phyloP scores from a whole-genome alignment of 306 rosid species.

The Cucurbita moschata region DNA sequence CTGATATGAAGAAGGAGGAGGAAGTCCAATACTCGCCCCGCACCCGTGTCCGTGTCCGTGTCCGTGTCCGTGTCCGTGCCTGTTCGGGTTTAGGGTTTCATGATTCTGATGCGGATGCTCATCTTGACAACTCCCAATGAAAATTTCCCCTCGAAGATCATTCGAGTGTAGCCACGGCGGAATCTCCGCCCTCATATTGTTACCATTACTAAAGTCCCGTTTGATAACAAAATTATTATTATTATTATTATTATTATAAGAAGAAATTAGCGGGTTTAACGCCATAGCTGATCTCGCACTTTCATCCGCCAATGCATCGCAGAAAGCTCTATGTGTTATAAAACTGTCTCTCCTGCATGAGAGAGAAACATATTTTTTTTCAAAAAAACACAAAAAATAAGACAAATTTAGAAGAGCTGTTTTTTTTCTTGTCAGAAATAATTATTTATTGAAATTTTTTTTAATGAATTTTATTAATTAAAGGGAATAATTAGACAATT shows the following conservation, averaged over 20 bases:
- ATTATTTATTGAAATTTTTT: too few species aligned
- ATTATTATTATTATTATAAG: constrained; percentile 6
- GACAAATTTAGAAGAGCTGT: background rate
- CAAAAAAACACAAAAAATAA: background rate
- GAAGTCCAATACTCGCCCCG: background rate
- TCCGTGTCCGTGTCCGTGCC: too few species aligned
- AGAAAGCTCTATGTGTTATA: constrained; percentile 96
- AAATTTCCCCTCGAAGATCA: constrained; percentile 7
- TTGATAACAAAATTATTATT: constrained; percentile 21
- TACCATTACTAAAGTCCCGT: background rate
- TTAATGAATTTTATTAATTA: too few species aligned
- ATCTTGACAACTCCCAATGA: background rate
- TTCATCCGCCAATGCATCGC: constrained; percentile 92
- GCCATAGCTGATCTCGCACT: constrained; percentile 44
- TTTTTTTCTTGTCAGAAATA: too few species aligned
- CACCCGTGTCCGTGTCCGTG: background rate
- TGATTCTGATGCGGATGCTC: background rate
- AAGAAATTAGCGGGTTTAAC: constrained; percentile 19
- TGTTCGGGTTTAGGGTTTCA: constrained; percentile 31
- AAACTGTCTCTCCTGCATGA: constrained; percentile 74
- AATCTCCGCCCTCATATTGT: constrained; percentile 19
- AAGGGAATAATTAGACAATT: background rate
- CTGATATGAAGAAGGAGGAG: constrained; percentile 38
- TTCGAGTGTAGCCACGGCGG: constrained; percentile 48
- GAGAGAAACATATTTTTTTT: background rate